phyloP scores from a whole-genome alignment of 2,329 filamentous ascomycete genomes.

The Cordyceps cateniannulata region DNA sequence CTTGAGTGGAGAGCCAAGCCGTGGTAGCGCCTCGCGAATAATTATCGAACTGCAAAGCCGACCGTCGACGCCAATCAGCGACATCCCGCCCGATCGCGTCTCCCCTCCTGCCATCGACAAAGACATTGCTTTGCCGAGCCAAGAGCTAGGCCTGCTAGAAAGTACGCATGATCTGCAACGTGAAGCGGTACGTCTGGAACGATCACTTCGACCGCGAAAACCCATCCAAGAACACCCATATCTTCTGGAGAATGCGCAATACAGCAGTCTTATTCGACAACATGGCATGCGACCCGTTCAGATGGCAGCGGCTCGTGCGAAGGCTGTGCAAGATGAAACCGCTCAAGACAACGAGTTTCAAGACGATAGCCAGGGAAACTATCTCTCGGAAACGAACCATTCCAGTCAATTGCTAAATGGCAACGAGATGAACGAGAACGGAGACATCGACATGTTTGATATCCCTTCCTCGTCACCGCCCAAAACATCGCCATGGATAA shows the following conservation, averaged over 20 bases:
- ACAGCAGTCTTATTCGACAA: conserved; percentile 45
- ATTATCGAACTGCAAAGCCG: neutral
- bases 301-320: conserved; percentile 28
- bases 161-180: conserved; percentile 14
- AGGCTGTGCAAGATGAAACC: conserved; percentile 31
- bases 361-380: conserved; percentile 42
- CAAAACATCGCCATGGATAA: conserved; percentile 22
- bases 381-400: conserved; percentile 24
- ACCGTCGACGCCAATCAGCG: neutral
- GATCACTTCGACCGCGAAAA: conserved; percentile 52
- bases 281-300: conserved; percentile 49
- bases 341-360: conserved; percentile 46
- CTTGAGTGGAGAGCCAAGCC: conserved; percentile 10
- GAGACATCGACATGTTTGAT: conserved; percentile 16
- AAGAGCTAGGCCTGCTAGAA: conserved; percentile 5
- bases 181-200: conserved; percentile 30
- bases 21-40: neutral
- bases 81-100: neutral
- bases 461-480: conserved; percentile 24
- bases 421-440: conserved; percentile 13
- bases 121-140: conserved; percentile 3
- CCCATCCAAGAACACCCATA: conserved; percentile 57
- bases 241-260: conserved; percentile 48
- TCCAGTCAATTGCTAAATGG: conserved; percentile 28
- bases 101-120: neutral